Conservation (phyloP, 2,329 filamentous ascomycete species). For the Neoarthrinium moseri region DNA sequence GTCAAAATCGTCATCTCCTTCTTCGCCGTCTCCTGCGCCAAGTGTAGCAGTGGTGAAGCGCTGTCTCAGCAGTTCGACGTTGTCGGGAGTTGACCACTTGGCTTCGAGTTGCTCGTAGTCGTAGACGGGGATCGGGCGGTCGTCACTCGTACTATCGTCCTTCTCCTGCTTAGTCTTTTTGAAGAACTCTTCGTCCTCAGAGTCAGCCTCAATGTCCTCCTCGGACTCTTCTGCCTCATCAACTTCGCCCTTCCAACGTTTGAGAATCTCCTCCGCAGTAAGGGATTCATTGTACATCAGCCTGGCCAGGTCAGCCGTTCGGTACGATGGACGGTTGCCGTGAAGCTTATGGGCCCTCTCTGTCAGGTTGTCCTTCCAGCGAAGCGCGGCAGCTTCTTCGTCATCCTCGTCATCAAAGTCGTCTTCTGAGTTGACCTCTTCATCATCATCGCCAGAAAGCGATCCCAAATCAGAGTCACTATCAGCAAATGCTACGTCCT, state of each 20-base stretch:
- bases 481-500: constrained; percentile 87
- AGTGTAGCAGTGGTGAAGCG: constrained; percentile 74
- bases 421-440: constrained; percentile 41
- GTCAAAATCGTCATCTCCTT: constrained; percentile 52
- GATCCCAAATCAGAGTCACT: constrained; percentile 96
- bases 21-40: constrained; percentile 53
- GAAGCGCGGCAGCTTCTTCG: constrained; percentile 66
- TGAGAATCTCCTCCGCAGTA: constrained; percentile 71
- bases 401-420: constrained; percentile 52
- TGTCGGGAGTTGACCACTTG: constrained; percentile 82
- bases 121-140: constrained; percentile 74
- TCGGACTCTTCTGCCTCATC: constrained; percentile 54
- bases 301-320: constrained; percentile 78
- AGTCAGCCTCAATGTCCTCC: constrained; percentile 55
- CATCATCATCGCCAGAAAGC: constrained; percentile 60
- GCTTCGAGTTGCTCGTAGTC: constrained; percentile 78
- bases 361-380: constrained; percentile 87
- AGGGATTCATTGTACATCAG: constrained; percentile 86
- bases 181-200: constrained; percentile 64
- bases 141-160: constrained; percentile 70
- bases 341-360: constrained; percentile 73
- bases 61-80: constrained; percentile 69
- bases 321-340: constrained; percentile 67
- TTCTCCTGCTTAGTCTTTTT: constrained; percentile 62
- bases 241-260: constrained; percentile 74